A percentile compares a stretch with the other conserved stretches of the same genome.
These are phyloP conservation scores for Microbotryum saponariae DNA, from an alignment of 1,284 basidiomycete species.

Conservation along the genomic window DNA sequence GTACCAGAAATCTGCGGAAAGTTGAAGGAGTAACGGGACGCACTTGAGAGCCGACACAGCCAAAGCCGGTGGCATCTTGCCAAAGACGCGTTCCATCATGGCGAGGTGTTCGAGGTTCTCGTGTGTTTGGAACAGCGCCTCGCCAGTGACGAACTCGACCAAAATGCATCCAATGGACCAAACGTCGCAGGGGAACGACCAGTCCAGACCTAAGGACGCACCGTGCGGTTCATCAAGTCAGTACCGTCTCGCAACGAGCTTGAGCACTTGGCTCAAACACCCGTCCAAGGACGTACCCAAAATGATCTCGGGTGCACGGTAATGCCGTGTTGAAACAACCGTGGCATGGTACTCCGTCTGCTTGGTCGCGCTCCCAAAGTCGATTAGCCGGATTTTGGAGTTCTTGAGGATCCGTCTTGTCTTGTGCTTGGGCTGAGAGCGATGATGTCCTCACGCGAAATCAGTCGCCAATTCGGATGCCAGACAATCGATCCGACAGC, in stretches of 20 bases:
- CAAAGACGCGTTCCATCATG: slow-evolving; percentile 99
- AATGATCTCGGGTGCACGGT: slow-evolving; percentile 98
- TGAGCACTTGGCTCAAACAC: background rate
- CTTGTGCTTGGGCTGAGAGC: slow-evolving; percentile 36
- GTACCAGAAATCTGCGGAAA: slow-evolving; percentile 48
- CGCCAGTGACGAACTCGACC: slow-evolving; percentile 96
- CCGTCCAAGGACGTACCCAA: slow-evolving; percentile 55
- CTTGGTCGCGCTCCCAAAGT: slow-evolving; percentile 98
- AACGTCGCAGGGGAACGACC: slow-evolving; percentile 97
- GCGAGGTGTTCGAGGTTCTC: slow-evolving; percentile 98
- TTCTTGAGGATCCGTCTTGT: slow-evolving; percentile 68
- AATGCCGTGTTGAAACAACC: slow-evolving; percentile 95
- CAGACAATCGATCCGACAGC: no score
- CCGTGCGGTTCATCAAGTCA: slow-evolving; percentile 1
- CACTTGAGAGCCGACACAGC: slow-evolving; percentile 40
- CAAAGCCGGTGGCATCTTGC: slow-evolving; percentile 85
- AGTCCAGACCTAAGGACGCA: slow-evolving; percentile 65
- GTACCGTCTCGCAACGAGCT: background rate
- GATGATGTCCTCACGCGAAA: no score
- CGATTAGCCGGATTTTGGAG: slow-evolving; percentile 92
- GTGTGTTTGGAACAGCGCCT: slow-evolving; percentile 96
- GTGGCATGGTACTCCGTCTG: slow-evolving; percentile 97
- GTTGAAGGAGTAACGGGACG: background rate
- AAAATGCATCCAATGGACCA: slow-evolving; percentile 98
- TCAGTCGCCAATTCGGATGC: no score